Percentiles rank a stretch among this genome's conserved stretches.
These are phyloP conservation scores for Zygotorulaspora sp. DNA, from an alignment of 805 yeast genomes.

Conservation along the genomic window DNA sequence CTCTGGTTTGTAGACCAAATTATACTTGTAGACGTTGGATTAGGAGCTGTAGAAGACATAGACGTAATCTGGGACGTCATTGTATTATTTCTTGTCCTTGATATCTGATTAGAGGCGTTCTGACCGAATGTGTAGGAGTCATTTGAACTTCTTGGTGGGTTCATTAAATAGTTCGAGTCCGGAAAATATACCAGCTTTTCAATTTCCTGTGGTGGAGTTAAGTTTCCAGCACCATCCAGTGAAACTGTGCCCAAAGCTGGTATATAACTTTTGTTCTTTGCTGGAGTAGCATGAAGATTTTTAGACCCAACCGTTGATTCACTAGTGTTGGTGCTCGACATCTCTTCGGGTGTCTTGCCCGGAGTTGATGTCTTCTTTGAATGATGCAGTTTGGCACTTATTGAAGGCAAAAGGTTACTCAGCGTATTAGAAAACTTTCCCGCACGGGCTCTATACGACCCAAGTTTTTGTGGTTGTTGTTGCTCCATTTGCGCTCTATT, in stretches of 20 bases:
- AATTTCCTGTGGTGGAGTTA: slow-evolving; percentile 31
- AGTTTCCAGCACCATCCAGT: slow-evolving; percentile 17
- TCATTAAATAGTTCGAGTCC: slow-evolving; percentile 22
- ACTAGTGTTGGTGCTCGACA: slow-evolving; percentile 12
- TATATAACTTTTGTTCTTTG: slow-evolving; percentile 13
- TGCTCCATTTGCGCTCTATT: slow-evolving; percentile 13
- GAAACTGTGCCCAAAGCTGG: slow-evolving; percentile 21
- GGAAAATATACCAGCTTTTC: slow-evolving; percentile 30
- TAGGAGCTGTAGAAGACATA: slow-evolving; percentile 26
- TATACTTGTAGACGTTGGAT: slow-evolving; percentile 21
- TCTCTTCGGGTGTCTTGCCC: slow-evolving; percentile 11
- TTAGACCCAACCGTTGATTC: slow-evolving; percentile 19
- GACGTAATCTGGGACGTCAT: slow-evolving; percentile 36
- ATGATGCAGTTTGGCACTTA: slow-evolving; percentile 35
- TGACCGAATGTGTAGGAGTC: slow-evolving; percentile 29
- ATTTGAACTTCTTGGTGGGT: slow-evolving; percentile 28
- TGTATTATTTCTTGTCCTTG: slow-evolving; percentile 36
- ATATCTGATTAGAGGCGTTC: slow-evolving; percentile 20
- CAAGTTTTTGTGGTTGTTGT: slow-evolving; percentile 31
- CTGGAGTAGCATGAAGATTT: slow-evolving; percentile 10
- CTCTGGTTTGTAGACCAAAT: slow-evolving; percentile 27
- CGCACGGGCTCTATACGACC: slow-evolving; percentile 34
- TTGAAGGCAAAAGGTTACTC: slow-evolving; percentile 34
- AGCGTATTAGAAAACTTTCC: slow-evolving; percentile 35
- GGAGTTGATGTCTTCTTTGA: slow-evolving; percentile 17